Evolutionary conservation across 352 stramenopile genomes (phyloP), one percentile per base, ranked within the genome.

Genomic region (Phytopythium oedochilum): DNA sequence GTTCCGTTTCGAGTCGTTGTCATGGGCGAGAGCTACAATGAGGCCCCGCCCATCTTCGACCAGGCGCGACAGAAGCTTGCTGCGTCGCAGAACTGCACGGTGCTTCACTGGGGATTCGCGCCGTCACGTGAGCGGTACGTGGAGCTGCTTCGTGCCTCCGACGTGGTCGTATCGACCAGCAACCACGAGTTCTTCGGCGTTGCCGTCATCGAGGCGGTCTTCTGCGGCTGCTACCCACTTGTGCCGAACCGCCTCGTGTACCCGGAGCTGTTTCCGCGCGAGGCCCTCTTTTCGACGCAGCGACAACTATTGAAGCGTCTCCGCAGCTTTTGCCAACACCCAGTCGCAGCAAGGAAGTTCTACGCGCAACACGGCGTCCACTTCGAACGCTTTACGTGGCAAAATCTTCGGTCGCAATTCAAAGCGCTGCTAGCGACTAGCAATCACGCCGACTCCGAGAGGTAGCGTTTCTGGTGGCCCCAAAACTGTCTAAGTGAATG

Each of bases 111-210:
- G 68, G 75, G 71, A 2, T 77, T 57, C 36, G 55, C 67, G 0
- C 57, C 63, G 18, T 66, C 53, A 18, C 64, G 68, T 26, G 52
- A 58, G 14, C 50, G 35, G 15, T 86, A 86, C 42, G 67, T 76
- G 22, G 47, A 73, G 28, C 28, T 86, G 6, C 42, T 86, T 0
- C 55, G 57, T 0, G 1, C 34, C 1, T 57, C 66, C 1, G 73
- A 86, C 22, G 70, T 86, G 7, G 72, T 78, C n/a, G 63, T 86
- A 1, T 83, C 73, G 2, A 86, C 72, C 6, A 77, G 68, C 40
- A 56, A 70, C 39, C 75, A 86, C 45, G 73, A 86, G 53, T 86
- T 86, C 49, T 86, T 72, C 38, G 75, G 75, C 10, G 69, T 86
- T 5, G 61, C 69, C 1, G 69, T 84, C 29, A 53, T 86, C 1